Evolutionary conservation across 192 early-diverging fungal genomes (phyloP), one percentile per base, ranked within the genome.

Genomic region (Backusella mclennaniae): DNA sequence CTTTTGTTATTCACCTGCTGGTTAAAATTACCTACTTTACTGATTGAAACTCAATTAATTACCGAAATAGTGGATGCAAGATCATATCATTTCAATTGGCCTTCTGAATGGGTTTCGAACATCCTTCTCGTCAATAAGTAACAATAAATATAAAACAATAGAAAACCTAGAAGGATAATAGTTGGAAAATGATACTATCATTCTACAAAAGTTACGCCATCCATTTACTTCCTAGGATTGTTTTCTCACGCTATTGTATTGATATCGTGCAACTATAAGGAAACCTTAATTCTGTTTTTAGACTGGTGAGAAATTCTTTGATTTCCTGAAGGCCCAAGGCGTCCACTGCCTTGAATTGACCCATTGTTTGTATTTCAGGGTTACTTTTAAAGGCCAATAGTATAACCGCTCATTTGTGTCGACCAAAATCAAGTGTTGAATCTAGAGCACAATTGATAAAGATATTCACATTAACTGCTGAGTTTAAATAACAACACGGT

Each of bases 231-330:
- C 56, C 8, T 63, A 29, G 23, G 11, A 26, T 63, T 63, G 56
- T 29, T 63, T 49, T 63, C 56, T 29, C 56, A 63, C 56, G 56
- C 56, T 63, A 63, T 63, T 63, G 56, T 63, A 63, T 63, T 63
- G 56, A 23, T 63, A 63, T 12, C 12, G 56, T 63, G 56, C 56
- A 63, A 63, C 56, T 12, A 26, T 59, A 7, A 59, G 11, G 6
- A 26, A 59, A 59, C 53, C 23, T 63, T 63, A 63, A 63, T 63
- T 63, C 56, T 63, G 56, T 26, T 29, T 59, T 29, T 29, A 63
- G 56, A 29, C 26, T 23, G 56, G 26, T 63, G 56, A 63, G 56
- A 63, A 63, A 63, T 63, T 63, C 56, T 63, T 29, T 63, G 56
- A 29, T 63, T 63, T 63, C 56, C 11, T 59, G 53, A 59, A 59